Conservation (phyloP, 2,329 filamentous ascomycete species). For the Cladosporium sphaerospermum region DNA sequence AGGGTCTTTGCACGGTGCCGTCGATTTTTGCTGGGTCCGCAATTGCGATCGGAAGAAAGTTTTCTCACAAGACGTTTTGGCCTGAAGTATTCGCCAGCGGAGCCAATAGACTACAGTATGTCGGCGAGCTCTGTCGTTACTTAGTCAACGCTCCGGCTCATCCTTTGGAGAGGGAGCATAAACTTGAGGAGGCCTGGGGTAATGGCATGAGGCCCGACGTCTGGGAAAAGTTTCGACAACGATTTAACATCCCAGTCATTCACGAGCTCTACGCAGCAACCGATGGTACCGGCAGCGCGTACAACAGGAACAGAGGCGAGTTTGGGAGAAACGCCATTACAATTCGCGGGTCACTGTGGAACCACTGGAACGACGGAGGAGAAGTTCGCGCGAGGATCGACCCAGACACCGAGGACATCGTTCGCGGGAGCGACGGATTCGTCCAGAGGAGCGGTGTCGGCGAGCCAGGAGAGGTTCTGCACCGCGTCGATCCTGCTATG, state of each 20-base stretch:
- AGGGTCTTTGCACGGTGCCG: slow-evolving; percentile 60
- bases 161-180: slow-evolving; percentile 64
- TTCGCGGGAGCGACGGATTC: slow-evolving; percentile 58
- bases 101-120: slow-evolving; percentile 74
- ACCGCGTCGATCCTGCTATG: slow-evolving; percentile 58
- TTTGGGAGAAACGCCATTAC: slow-evolving; percentile 23
- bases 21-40: slow-evolving; percentile 54
- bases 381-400: slow-evolving; percentile 62
- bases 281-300: slow-evolving; percentile 25
- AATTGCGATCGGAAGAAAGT: slow-evolving; percentile 67
- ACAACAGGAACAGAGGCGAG: slow-evolving; percentile 24
- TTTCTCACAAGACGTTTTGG: slow-evolving; percentile 73
- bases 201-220: slow-evolving; percentile 79
- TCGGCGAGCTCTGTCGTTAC: slow-evolving; percentile 79
- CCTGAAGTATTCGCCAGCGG: slow-evolving; percentile 61
- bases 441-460: slow-evolving; percentile 56
- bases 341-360: slow-evolving; percentile 22
- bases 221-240: slow-evolving; percentile 72
- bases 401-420: slow-evolving; percentile 60
- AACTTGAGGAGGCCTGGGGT: slow-evolving; percentile 65
- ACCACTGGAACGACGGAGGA: slow-evolving; percentile 16
- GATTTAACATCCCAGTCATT: slow-evolving; percentile 43
- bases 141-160: slow-evolving; percentile 60
- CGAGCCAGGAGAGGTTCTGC: slow-evolving; percentile 70
- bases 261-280: slow-evolving; percentile 33